A percentile compares a stretch with the other conserved stretches of the same genome.
Evolutionary conservation across 2,329 filamentous ascomycete species (phyloP).

Genomic region (Clonostachys sp.): DNA sequence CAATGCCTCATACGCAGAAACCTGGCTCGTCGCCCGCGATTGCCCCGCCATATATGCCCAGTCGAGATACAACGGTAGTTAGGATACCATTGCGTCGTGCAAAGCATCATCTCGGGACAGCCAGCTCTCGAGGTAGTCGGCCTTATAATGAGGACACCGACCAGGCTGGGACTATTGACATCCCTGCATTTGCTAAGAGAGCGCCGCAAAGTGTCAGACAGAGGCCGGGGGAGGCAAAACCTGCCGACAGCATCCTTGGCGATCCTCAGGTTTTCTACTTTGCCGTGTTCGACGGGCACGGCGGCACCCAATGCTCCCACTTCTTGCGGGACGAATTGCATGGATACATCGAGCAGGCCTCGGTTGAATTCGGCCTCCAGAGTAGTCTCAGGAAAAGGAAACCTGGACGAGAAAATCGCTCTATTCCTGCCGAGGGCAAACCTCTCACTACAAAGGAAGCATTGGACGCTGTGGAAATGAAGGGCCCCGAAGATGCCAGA

Average conservation of each 20-base stretch:
- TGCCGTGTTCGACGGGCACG: conserved; percentile 93
- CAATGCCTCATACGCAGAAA: conserved; percentile 65
- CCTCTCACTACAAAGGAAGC: conserved; percentile 18
- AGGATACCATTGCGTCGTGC: conserved; percentile 89
- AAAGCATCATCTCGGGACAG: conserved; percentile 91
- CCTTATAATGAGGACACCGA: conserved; percentile 91
- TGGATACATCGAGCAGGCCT: conserved; percentile 81
- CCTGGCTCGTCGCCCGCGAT: conserved; percentile 51
- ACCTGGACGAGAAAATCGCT: conserved; percentile 17
- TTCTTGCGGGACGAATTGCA: conserved; percentile 84
- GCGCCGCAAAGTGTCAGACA: conserved; percentile 61
- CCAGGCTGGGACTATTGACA: conserved; percentile 88
- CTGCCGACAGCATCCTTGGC: conserved; percentile 72
- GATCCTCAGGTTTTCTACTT: conserved; percentile 98
- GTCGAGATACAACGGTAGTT: conserved; percentile 83
- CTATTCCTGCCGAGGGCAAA: conserved; percentile 9
- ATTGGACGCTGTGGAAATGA: conserved; percentile 36
- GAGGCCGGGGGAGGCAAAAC: conserved; percentile 55
- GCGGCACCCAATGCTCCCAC: conserved; percentile 80
- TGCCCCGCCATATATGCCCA: conserved; percentile 54
- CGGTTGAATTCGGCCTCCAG: conserved; percentile 68
- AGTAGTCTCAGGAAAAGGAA: conserved; percentile 62
- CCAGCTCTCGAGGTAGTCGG: conserved; percentile 73
- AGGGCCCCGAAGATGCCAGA: conserved; percentile 40
- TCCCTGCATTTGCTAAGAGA: conserved; percentile 87